A percentile compares a stretch with the other conserved stretches of the same genome.
Conservation (phyloP, 2,329 filamentous ascomycete species). For the Colletotrichum graminicola region DNA sequence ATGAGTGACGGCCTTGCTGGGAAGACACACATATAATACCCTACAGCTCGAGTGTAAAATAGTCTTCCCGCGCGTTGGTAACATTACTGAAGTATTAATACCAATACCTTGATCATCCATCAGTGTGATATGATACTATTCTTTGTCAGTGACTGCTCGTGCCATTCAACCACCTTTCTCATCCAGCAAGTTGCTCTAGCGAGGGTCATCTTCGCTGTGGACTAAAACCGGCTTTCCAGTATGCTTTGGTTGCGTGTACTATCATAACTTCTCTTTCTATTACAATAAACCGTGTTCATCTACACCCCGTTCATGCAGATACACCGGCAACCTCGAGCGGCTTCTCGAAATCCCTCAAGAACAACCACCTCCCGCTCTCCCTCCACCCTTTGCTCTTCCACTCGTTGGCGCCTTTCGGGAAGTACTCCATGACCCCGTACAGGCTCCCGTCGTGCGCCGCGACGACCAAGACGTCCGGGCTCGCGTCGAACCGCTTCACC, state of each 20-base stretch:
- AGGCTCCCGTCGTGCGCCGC: constrained; percentile 5
- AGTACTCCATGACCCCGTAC: neutral
- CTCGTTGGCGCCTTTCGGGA: neutral
- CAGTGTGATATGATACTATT: neutral
- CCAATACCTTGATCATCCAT: too few relatives aligned
- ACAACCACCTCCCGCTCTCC: constrained; percentile 9
- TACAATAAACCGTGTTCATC: neutral
- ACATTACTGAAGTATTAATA: neutral
- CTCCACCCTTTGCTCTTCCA: constrained; percentile 15
- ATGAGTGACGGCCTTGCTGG: constrained; percentile 15
- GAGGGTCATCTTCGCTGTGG: too few relatives aligned
- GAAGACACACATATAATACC: constrained; percentile 14
- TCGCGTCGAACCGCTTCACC: constrained; percentile 8
- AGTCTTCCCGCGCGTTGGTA: neutral
- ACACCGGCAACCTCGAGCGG: neutral
- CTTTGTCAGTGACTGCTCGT: neutral
- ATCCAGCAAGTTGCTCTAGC: too few relatives aligned
- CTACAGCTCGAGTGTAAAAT: neutral
- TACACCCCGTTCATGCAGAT: neutral
- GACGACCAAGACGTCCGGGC: constrained; percentile 16
- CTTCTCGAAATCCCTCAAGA: constrained; percentile 2
- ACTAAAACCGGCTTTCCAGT: too few relatives aligned
- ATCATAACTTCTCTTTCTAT: too few relatives aligned
- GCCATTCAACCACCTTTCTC: too few relatives aligned
- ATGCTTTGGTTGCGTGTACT: too few relatives aligned